Percentiles rank a stretch among this genome's conserved stretches.
These are phyloP conservation scores for Globisporangium okanoganense DNA, from an alignment of 352 stramenopile species.

Conservation along the genomic window DNA sequence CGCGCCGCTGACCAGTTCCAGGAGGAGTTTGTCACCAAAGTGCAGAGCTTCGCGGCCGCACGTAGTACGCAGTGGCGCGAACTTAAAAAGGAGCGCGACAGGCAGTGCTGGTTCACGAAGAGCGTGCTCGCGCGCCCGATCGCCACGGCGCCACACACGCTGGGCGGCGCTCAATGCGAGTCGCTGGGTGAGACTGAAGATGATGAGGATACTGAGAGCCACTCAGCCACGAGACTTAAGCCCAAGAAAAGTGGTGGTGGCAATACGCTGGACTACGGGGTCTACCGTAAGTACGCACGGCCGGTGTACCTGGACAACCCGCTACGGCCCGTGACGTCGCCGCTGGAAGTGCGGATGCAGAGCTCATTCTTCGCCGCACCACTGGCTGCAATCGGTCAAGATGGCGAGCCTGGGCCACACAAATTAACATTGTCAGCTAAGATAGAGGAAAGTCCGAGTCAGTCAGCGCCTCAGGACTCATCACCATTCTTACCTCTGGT, in stretches of 20 bases:
- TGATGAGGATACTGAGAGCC: neutral
- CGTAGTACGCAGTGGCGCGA: conserved; percentile 43
- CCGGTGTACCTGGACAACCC: conserved; percentile 10
- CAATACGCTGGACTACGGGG: conserved; percentile 21
- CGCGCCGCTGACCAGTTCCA: conserved; percentile 48
- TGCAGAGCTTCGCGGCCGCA: conserved; percentile 44
- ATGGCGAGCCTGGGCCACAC: neutral
- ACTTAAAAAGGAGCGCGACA: conserved; percentile 43
- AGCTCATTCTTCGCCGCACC: conserved; percentile 23
- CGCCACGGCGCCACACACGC: conserved; percentile 20
- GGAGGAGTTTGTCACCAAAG: conserved; percentile 54
- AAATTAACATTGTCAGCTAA: neutral
- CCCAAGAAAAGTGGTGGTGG: neutral
- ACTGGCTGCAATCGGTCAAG: neutral
- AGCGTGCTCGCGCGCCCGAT: conserved; percentile 37
- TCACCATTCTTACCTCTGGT: conserved; percentile 5
- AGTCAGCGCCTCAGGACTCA: neutral
- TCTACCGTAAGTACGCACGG: conserved; percentile 41
- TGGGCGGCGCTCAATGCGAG: neutral
- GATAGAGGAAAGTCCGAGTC: neutral
- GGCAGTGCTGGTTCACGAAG: conserved; percentile 31
- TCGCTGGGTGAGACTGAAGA: neutral
- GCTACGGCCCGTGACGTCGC: conserved; percentile 27
- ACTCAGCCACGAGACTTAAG: neutral
- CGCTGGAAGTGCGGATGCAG: conserved; percentile 30